phyloP scores from a whole-genome alignment of 2,329 filamentous ascomycete genomes.

The Phaeosphaeriaceae sp. region DNA sequence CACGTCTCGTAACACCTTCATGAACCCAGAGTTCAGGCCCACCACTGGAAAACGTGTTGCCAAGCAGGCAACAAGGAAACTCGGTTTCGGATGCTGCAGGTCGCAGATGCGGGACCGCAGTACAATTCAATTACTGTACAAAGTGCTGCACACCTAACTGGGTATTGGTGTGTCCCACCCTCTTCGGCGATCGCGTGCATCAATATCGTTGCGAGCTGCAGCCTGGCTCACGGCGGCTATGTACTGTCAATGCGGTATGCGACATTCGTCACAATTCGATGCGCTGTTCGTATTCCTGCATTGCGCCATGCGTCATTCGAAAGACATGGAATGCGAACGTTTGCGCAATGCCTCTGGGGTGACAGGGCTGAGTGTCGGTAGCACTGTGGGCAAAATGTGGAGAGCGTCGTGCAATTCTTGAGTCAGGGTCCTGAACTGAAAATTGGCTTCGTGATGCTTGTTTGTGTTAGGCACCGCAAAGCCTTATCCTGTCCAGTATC shows the following conservation, averaged over 20 bases:
- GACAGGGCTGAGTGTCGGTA: too few species aligned
- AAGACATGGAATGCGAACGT: neutral
- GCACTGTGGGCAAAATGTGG: conserved; percentile 1
- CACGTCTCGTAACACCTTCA: neutral
- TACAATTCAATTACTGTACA: neutral
- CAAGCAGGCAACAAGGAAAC: conserved; percentile 8
- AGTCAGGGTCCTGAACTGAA: neutral
- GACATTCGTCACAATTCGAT: conserved; percentile 31
- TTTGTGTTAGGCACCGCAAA: neutral
- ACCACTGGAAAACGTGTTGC: conserved; percentile 1
- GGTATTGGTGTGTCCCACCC: neutral
- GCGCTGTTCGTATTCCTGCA: conserved; percentile 16
- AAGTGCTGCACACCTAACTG: conserved; percentile 10
- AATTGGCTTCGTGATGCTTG: neutral
- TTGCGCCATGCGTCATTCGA: neutral
- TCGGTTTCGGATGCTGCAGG: neutral
- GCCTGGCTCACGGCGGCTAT: conserved; percentile 29
- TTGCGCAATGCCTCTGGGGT: neutral
- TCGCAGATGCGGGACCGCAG: neutral
- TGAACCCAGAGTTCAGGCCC: conserved; percentile 1
- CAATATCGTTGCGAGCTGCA: conserved; percentile 16
- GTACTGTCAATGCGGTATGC: conserved; percentile 25
- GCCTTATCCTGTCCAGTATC: neutral
- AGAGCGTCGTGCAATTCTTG: conserved; percentile 1
- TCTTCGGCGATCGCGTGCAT: conserved; percentile 12